Percentiles rank a stretch among this genome's conserved stretches.
These are phyloP conservation scores for Spathaspora boniae DNA, from an alignment of 805 yeast species.

Conservation along the genomic window DNA sequence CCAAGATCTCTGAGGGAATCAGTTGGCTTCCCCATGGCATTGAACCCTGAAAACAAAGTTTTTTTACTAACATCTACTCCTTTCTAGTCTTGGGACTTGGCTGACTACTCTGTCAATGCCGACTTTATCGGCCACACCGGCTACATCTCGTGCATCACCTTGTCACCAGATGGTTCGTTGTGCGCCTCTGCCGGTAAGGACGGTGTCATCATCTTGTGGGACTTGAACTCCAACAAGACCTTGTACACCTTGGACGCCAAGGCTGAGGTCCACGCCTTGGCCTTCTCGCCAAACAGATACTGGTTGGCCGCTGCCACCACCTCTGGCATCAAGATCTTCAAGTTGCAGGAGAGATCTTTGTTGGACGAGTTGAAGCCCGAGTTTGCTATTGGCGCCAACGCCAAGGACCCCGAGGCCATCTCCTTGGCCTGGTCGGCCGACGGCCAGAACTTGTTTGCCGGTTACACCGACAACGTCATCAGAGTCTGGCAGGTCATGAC, in stretches of 20 bases:
- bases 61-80: conserved; percentile 30
- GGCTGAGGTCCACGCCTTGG: conserved; percentile 96
- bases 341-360: conserved; percentile 90
- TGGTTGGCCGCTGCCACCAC: conserved; percentile 99
- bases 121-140: conserved; percentile 99
- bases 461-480: conserved; percentile 99
- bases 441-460: conserved; percentile 99
- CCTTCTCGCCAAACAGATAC: conserved; percentile 99
- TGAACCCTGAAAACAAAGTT: conserved; percentile 1
- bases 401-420: conserved; percentile 97
- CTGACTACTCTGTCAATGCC: conserved; percentile 80
- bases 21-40: too few species aligned
- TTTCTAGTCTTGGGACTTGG: conserved; percentile 88
- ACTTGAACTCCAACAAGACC: conserved; percentile 78
- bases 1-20: conserved; percentile 95
- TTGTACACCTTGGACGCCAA: conserved; percentile 92
- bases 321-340: conserved; percentile 95
- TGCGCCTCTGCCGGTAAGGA: conserved; percentile 99
- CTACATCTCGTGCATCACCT: conserved; percentile 93
- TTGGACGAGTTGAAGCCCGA: conserved; percentile 98
- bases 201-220: conserved; percentile 98
- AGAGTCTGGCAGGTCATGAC: conserved; percentile 99
- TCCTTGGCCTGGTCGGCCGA: conserved; percentile 99
- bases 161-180: conserved; percentile 99
- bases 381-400: conserved; percentile 81